Base-by-base conservation (phyloP, 2,329 filamentous ascomycete genomes). In the Colletotrichum siamense region DNA sequence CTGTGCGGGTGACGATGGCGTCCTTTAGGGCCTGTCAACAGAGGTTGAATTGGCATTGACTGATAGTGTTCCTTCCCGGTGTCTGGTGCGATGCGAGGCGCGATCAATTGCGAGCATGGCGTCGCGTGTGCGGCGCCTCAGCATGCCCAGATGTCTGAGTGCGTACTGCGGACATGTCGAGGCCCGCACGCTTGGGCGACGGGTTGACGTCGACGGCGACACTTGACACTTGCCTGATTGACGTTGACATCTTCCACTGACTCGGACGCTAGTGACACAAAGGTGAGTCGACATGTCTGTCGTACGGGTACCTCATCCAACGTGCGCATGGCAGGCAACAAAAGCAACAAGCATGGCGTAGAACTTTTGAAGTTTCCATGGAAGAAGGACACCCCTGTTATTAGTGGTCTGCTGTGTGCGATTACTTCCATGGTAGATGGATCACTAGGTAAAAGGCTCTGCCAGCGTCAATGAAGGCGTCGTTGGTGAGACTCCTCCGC, bases 331-430 rank as follows among this genome's bases (percentile, higher is more conserved):
- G 44, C 30, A 68, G 64, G 44, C 30, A 68, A 66, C n/a, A 76
- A 76, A 71, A 32, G 44, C 44, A 73, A 75, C 44, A 69, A 75
- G 28, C 26, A 68, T 65, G 70, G 73, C 55, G 57, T 69, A 49
- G 44, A 63, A 72, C 52, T 39, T 49, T 61, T 34, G 57, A 64
- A 32, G 71, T 63, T 69, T 65, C 55, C 62, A 65, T 44, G 32
- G 16, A 36, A 24, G 36, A 39, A 62, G 28, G 39, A 6, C 28
- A 24, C 59, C 69, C 69, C 64, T 52, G 39, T 36, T 52, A 28
- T 36, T 16, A 32, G 34, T 22, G 18, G 44, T 39, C 39, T 49
- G 39, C 39, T n/a, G 16, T 44, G 36, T 39, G 36, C 8, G 36
- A 39, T 39, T 16, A 39, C 36, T 39, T 39, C 36, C 36, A 39